Evolutionary conservation across 179 eudicot species (phyloP), one percentile per base, ranked within the genome.

Genomic region (Beta corolliflora): DNA sequence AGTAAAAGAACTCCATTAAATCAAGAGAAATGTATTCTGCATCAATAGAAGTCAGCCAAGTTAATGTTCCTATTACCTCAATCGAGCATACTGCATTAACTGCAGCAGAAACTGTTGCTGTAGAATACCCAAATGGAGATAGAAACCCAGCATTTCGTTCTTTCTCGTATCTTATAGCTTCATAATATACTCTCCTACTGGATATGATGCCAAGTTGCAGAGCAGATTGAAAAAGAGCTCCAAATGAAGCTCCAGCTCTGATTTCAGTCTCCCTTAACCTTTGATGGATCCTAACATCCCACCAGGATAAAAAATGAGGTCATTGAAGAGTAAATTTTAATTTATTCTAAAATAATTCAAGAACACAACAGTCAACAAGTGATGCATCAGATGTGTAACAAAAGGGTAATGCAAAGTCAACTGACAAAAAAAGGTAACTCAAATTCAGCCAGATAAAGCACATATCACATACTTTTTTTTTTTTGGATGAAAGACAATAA

Each of bases 101-200:
- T 56, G 92, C 95, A 69, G 98, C 95, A 79, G 93, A 86, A 80
- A 92, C 87, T 83, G 96, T 89, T 63, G 86, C 79, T 48, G 99
- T 85, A 50, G 98, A 95, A 85, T 91, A 92, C 52, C 98, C 97
- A 80, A 95, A 91, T 79, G 98, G 94, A 61, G 97, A 92, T 48
- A 94, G 80, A 83, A 92, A 91, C 46, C 99, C 97, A 75, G 85
- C 98, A 89, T 95, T 94, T 83, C 94, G 91, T 78, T 95, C 99
- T 87, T 90, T 91, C 82, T 95, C 96, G 77, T 94, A 95, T 66
- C 89, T 94, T 76, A 89, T 84, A 64, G 98, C 92, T 84, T 95
- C 98, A 79, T 85, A 85, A 86, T 87, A 81, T 54, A 90, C 93
- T 87, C 97, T 92, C 85, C 96, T 88, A 84, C 93, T 87, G 71